Base-by-base conservation (phyloP, 768 basidiomycete genomes). In the Lentinula raphanica region DNA sequence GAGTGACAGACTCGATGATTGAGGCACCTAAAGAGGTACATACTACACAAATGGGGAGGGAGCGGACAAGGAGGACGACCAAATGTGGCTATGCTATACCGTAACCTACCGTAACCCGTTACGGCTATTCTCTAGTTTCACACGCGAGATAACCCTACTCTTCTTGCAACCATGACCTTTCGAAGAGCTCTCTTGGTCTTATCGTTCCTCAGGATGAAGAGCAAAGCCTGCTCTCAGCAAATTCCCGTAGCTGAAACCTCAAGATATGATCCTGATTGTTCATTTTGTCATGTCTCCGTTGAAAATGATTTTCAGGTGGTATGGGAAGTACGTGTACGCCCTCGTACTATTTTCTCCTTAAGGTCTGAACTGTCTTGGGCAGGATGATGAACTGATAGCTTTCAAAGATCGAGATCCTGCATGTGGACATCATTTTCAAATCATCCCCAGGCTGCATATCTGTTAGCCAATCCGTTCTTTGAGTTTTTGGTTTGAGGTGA, bases 361-460 rank as follows among this genome's bases (percentile, higher is more conserved):
- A 42, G 9, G 15, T 21, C 27, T 23, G 23, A n/a, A 25, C 35
- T 45, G 38, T 28, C 17, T 11, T 35, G 45, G 13, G 21, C 49
- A 13, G 82, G 78, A 82, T 58, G 68, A 72, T 1, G 62, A 64
- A 3, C 82, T 83, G 58, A 57, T 84, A 11, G 82, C 80, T 3
- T 85, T 85, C 54, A 66, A 71, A 46, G 84, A 85, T 61, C 69
- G 68, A 46, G 72, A 64, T n/a, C 83, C 84, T 5, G 78, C 81
- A 1, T 72, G 78, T 46, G 60, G 66, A 55, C 71, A 80, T 39
- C 84, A 85, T 62, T 70, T 82, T 36, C 77, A 76, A 55, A 60
- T 86, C 40, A 74, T 82, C 27, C 81, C 84, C 3, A 84, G 76
- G 62, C 59, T 32, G 5, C 84, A 86, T 59, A 79, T 84, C 6